phyloP scores from a whole-genome alignment of 108 stramenopile species.

The Nitzschia putrida region DNA sequence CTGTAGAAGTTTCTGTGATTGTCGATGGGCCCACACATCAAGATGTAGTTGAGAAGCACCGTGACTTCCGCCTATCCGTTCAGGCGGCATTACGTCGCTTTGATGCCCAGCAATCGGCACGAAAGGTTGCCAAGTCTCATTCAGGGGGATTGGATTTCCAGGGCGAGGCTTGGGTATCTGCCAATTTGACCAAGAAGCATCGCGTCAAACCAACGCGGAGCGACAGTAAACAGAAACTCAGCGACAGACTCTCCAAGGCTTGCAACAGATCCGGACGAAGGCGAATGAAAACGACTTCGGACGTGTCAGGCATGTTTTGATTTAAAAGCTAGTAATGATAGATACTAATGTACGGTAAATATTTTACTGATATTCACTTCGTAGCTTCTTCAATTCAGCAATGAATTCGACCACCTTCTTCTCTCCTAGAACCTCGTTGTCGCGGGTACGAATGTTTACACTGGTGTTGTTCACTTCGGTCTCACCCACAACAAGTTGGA shows the following conservation, averaged over 20 bases:
- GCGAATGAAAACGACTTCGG: constrained; percentile 56
- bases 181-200: constrained; percentile 11
- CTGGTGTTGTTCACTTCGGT: constrained; percentile 84
- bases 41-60: constrained; percentile 29
- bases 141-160: no score
- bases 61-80: constrained; percentile 58
- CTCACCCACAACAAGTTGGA: constrained; percentile 96
- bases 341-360: no score
- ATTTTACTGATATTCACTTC: constrained; percentile 30
- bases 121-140: constrained; percentile 19
- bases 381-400: constrained; percentile 63
- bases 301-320: constrained; percentile 54
- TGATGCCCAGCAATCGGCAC: constrained; percentile 49
- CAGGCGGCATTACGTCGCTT: constrained; percentile 58
- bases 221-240: background rate
- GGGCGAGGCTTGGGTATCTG: no score
- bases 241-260: background rate
- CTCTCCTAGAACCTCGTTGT: constrained; percentile 90
- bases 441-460: constrained; percentile 92
- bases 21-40: background rate
- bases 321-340: background rate
- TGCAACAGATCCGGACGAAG: background rate
- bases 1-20: background rate
- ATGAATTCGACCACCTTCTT: constrained; percentile 88
- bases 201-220: constrained; percentile 8